A percentile compares a stretch with the other conserved stretches of the same genome.
phyloP scores from a whole-genome alignment of 768 basidiomycete species.

The Sistotremastrum niveocremeum region DNA sequence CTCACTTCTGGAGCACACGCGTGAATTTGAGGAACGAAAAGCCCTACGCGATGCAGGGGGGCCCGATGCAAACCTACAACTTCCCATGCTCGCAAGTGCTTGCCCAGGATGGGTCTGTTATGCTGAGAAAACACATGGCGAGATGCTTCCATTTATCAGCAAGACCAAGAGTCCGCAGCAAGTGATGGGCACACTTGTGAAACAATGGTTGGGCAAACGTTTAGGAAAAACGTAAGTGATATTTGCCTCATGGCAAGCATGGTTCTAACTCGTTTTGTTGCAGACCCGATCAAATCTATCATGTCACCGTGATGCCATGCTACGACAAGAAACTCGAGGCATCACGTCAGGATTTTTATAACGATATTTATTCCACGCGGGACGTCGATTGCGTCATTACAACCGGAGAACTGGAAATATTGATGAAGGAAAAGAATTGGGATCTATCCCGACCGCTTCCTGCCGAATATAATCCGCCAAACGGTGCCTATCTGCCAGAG shows the following conservation, averaged over 20 bases:
- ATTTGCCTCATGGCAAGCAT: not conserved
- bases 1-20: slow-evolving; percentile 65
- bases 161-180: slow-evolving; percentile 87
- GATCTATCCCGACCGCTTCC: slow-evolving; percentile 49
- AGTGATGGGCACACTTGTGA: slow-evolving; percentile 86
- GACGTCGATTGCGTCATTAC: slow-evolving; percentile 98
- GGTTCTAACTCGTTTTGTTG: not conserved
- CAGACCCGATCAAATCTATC: slow-evolving; percentile 83
- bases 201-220: slow-evolving; percentile 63
- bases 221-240: slow-evolving; percentile 56
- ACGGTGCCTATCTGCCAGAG: slow-evolving; percentile 40
- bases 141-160: slow-evolving; percentile 86
- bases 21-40: slow-evolving; percentile 69
- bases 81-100: slow-evolving; percentile 91
- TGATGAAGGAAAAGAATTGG: slow-evolving; percentile 75
- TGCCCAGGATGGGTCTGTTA: slow-evolving; percentile 99
- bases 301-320: slow-evolving; percentile 97
- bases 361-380: slow-evolving; percentile 63
- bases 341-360: slow-evolving; percentile 86
- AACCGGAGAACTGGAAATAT: slow-evolving; percentile 81
- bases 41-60: slow-evolving; percentile 6
- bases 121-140: slow-evolving; percentile 92
- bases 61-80: slow-evolving; percentile 11
- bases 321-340: slow-evolving; percentile 99
- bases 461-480: slow-evolving; percentile 27